Conservation (phyloP, 2,329 filamentous ascomycete genomes). For the Pestalotiopsis sp. region DNA sequence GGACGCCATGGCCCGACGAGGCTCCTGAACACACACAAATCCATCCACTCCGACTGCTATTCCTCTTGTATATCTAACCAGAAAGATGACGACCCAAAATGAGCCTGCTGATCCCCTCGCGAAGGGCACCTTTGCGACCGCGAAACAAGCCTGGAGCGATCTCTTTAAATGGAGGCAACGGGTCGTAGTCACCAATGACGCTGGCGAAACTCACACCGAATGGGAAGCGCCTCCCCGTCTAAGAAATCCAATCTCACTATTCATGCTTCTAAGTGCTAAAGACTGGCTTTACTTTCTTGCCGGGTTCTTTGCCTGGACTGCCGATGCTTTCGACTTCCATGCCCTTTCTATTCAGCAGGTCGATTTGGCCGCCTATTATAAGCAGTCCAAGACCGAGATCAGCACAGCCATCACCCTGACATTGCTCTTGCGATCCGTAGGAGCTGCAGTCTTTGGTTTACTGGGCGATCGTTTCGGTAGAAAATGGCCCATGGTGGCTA, state of each 20-base stretch:
- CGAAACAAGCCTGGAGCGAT: constrained; percentile 65
- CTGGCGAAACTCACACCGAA: constrained; percentile 67
- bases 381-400: constrained; percentile 52
- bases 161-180: constrained; percentile 77
- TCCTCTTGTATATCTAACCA: not conserved
- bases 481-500: constrained; percentile 82
- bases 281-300: constrained; percentile 80
- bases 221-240: constrained; percentile 70
- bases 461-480: constrained; percentile 79
- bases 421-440: constrained; percentile 73
- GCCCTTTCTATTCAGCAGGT: constrained; percentile 75
- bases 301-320: constrained; percentile 76
- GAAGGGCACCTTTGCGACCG: constrained; percentile 65
- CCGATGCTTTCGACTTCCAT: constrained; percentile 84
- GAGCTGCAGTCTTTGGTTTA: constrained; percentile 76
- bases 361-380: constrained; percentile 43
- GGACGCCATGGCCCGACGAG: not conserved
- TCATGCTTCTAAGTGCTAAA: constrained; percentile 62
- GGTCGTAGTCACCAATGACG: constrained; percentile 65
- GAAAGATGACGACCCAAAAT: constrained; percentile 23
- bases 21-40: not conserved
- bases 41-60: not conserved
- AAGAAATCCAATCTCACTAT: constrained; percentile 70
- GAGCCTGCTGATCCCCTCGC: constrained; percentile 64
- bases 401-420: constrained; percentile 77